These are phyloP conservation scores for Piromyces sp. DNA, from an alignment of 192 early-diverging fungal species.

Conservation along the genomic window DNA sequence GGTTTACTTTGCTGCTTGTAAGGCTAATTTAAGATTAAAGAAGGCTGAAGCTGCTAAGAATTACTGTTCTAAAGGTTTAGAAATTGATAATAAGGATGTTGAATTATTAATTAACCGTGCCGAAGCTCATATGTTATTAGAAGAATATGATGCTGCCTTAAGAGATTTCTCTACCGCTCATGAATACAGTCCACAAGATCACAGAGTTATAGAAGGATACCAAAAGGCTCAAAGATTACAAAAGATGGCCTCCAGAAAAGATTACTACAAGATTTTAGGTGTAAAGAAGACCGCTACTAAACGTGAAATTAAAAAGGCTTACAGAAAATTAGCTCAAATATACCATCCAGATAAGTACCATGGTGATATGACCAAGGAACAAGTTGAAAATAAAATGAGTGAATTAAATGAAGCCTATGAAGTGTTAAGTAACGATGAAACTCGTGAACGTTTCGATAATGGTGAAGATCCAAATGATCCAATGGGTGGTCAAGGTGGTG, in stretches of 20 bases:
- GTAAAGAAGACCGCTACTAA: slow-evolving; percentile 52
- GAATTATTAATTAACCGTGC: slow-evolving; percentile 58
- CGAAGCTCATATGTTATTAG: slow-evolving; percentile 43
- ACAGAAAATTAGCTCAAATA: slow-evolving; percentile 66
- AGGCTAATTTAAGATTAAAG: slow-evolving; percentile 20
- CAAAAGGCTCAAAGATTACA: slow-evolving; percentile 42
- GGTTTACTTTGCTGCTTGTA: slow-evolving; percentile 17
- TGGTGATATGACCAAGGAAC: slow-evolving; percentile 56
- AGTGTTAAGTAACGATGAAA: slow-evolving; percentile 26
- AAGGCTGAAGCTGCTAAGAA: slow-evolving; percentile 29
- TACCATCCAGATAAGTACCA: slow-evolving; percentile 70
- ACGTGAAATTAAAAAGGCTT: slow-evolving; percentile 81
- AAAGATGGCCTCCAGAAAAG: slow-evolving; percentile 37
- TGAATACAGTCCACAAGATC: slow-evolving; percentile 36
- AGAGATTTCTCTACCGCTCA: slow-evolving; percentile 53
- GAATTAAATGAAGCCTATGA: slow-evolving; percentile 87
- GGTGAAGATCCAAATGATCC: slow-evolving; percentile 68
- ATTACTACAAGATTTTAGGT: slow-evolving; percentile 93
- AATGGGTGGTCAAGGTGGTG: slow-evolving; percentile 25
- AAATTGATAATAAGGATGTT: slow-evolving; percentile 46
- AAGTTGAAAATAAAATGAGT: slow-evolving; percentile 75
- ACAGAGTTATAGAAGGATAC: slow-evolving; percentile 25
- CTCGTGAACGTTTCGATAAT: slow-evolving; percentile 47
- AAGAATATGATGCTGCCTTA: slow-evolving; percentile 65
- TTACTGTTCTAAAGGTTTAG: slow-evolving; percentile 53